Conservation (phyloP, 768 basidiomycete species). For the Erythrobasidium yunnanense region DNA sequence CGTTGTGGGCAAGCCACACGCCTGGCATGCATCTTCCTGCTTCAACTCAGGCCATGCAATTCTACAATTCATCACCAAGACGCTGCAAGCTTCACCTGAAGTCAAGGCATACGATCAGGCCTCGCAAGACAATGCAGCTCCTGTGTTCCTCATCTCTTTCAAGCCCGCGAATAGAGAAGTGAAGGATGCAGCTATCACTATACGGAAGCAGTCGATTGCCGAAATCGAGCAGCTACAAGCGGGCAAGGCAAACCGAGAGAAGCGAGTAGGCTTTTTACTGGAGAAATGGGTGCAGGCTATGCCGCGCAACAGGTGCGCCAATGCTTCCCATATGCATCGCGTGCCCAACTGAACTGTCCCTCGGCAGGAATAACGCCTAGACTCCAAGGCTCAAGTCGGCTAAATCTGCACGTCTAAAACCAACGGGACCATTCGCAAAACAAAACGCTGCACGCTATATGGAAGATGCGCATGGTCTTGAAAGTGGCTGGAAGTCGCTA, state of each 20-base stretch:
- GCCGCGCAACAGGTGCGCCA: background rate
- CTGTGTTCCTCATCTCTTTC: slow-evolving; percentile 34
- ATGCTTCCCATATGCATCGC: too few relatives aligned
- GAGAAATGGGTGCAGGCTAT: background rate
- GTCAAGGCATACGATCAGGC: background rate
- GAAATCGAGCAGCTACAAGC: background rate
- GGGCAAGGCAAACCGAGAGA: background rate
- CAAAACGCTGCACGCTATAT: too few relatives aligned
- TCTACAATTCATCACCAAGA: slow-evolving; percentile 48
- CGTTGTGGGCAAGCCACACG: slow-evolving; percentile 60
- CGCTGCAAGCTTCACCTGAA: background rate
- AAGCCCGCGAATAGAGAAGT: background rate
- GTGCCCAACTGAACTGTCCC: too few relatives aligned
- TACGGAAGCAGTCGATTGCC: background rate
- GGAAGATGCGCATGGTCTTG: too few relatives aligned
- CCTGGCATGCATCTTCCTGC: slow-evolving; percentile 67
- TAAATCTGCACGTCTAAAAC: too few relatives aligned
- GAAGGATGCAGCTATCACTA: background rate
- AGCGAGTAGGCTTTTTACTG: background rate
- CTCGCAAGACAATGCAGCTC: background rate
- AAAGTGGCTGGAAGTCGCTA: too few relatives aligned
- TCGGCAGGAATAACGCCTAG: too few relatives aligned
- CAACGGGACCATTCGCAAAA: too few relatives aligned
- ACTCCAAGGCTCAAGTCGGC: too few relatives aligned
- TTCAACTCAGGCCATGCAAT: slow-evolving; percentile 62